Base-by-base conservation (phyloP, 176 grass and related monocot genomes). In the Carex kokanica region DNA sequence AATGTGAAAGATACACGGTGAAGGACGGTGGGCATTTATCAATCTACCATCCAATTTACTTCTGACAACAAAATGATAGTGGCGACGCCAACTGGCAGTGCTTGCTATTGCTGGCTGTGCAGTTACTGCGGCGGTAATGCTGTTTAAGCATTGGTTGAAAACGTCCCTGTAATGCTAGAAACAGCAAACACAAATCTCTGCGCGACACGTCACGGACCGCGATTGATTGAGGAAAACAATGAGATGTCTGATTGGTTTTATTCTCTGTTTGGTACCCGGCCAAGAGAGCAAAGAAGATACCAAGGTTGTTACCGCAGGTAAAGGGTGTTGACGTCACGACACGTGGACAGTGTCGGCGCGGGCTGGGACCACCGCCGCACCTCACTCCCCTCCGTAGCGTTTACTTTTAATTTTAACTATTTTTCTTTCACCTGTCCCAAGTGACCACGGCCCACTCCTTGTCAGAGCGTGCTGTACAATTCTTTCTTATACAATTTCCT, bases 331-430 rank as follows among this genome's bases (percentile, higher is more conserved):
- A 96, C 79, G 86, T 89, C 71, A 75, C 0, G 69, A 84, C 80
- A 93, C 93, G 85, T 89, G 90, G 84, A 84, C 12, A 18, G 84
- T 91, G 90, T 96, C 88, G 88, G 90, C 79, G 88, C 57, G 8
- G 47, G 18, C 15, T 80, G 86, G 88, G 90, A 87, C 86, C 84
- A 53, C 85, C 68, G 18, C 61, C 53, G 54, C 78, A 54, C 43
- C 81, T 58, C 36, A 0, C 85, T 69, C 71, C 45, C 12, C 24
- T 54, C 68, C 73, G 53, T 78, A 58, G 80, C 86, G 90, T 93
- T 93, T 91, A 96, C 87, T 88, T 92, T 90, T n/a, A 32, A 12
- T 56, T 6, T 43, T 17, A 69, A 51, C 34, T 84, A 56, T 29
- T 68, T 85, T 88, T 58, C 63, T 73, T 86, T 77, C 43, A 32